phyloP scores from a whole-genome alignment of 2,329 filamentous ascomycete genomes.

The Dendryphion nanum region DNA sequence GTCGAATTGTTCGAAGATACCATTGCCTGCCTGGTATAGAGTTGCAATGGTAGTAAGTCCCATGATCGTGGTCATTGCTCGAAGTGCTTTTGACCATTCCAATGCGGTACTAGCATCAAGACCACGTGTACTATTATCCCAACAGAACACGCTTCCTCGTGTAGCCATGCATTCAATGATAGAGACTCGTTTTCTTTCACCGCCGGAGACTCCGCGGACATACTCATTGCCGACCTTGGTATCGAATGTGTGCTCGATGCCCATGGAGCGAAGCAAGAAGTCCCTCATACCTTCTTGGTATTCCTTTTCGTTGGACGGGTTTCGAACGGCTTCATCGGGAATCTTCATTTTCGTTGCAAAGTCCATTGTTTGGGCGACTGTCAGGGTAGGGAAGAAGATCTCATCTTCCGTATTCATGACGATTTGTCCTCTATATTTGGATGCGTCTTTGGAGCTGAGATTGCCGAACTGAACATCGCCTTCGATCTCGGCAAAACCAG shows the following conservation, averaged over 20 bases:
- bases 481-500: constrained; percentile 73
- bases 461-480: constrained; percentile 45
- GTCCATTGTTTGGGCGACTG: constrained; percentile 77
- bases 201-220: constrained; percentile 57
- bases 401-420: constrained; percentile 80
- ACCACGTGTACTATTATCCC: constrained; percentile 38
- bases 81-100: constrained; percentile 53
- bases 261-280: constrained; percentile 49
- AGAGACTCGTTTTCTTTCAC: constrained; percentile 57
- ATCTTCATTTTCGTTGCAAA: constrained; percentile 58
- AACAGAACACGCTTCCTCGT: constrained; percentile 44
- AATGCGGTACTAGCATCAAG: constrained; percentile 42
- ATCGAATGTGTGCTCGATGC: constrained; percentile 55
- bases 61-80: constrained; percentile 48
- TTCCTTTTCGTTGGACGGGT: neutral
- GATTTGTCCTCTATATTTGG: constrained; percentile 75
- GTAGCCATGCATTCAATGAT: constrained; percentile 49
- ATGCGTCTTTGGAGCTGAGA: constrained; percentile 69
- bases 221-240: constrained; percentile 60
- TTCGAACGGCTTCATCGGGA: constrained; percentile 40
- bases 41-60: constrained; percentile 52
- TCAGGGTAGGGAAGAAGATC: constrained; percentile 70
- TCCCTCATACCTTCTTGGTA: constrained; percentile 32
- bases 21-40: constrained; percentile 46
- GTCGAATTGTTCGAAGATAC: constrained; percentile 53